Evolutionary conservation across 2,329 filamentous ascomycete species (phyloP), one percentile per base, ranked within the genome.

Genomic region (Achaetomium macrosporum): DNA sequence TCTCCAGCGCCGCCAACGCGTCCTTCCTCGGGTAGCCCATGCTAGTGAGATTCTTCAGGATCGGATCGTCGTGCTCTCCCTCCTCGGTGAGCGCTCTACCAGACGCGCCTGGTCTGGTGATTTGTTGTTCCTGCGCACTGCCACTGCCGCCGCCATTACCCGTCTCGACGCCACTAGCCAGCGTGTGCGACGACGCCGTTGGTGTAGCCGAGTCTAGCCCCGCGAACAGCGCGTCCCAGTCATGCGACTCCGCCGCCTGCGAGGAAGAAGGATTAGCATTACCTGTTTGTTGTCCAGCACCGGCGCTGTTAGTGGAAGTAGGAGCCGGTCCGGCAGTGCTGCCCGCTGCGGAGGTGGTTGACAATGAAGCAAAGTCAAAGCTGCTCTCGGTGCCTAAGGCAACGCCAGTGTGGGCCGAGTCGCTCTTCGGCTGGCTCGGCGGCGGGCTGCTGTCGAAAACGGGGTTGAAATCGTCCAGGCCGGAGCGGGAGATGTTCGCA

Each of bases 221-320:
- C 1, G 88, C 87, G 71, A 97, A 97, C 51, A 97, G 89, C 37
- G 90, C 87, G 64, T 97, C 92, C 93, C 93, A 97, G 68, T 97
- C 92, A 61, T 95, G 87, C 33, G 74, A 72, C 13, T 80, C 78
- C 0, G 72, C 61, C 29, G 73, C 69, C 45, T 69, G 66, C 9
- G 42, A 31, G 11, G 39, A 12, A 9, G 37, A 20, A 16, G 42
- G 25, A 2, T n/a, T 8, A 2, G 36, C 1, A 9, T 19, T 43
- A n/a, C 17, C 37, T 8, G 46, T 11, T 2, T 39, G 16, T 1
- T 29, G 12, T 15, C 29, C 25, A 20, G 45, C 42, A 19, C 29
- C 19, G 12, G 49, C 29, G 6, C 37, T 36, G 7, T 30, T 35
- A 5, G 51, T 36, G 37, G 30, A 45, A 11, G 53, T 20, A 12